Conservation (phyloP, 495 filamentous ascomycete species). For the Xylaria telfairii region DNA sequence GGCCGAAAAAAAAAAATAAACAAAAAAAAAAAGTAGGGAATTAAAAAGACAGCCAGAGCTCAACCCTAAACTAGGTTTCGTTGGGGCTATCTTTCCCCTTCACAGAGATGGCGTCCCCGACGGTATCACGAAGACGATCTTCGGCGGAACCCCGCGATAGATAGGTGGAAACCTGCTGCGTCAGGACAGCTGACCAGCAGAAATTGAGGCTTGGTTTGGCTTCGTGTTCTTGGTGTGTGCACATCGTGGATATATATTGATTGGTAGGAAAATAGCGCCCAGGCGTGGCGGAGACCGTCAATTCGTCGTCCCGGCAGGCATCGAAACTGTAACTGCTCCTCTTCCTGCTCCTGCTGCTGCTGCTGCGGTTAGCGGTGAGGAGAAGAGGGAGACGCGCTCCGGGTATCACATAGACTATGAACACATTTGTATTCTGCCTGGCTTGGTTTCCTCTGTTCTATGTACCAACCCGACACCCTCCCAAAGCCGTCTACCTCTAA, state of each 20-base stretch:
- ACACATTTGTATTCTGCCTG: constrained; percentile 19
- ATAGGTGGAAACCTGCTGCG: neutral
- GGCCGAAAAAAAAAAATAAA: neutral
- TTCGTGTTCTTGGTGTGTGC: constrained; percentile 4
- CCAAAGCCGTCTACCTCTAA: constrained; percentile 16
- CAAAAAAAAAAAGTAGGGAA: neutral
- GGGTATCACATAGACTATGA: constrained; percentile 3
- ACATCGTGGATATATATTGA: constrained; percentile 7
- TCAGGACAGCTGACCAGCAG: constrained; percentile 6
- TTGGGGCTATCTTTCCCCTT: neutral
- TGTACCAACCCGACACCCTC: neutral
- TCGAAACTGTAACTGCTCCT: constrained; percentile 11
- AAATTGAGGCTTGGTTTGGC: constrained; percentile 5
- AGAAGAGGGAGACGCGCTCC: neutral
- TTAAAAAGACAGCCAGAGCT: neutral
- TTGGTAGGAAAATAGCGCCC: constrained; percentile 15
- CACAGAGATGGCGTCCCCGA: neutral
- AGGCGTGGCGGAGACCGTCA: neutral
- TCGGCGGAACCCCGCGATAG: neutral
- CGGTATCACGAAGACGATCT: neutral
- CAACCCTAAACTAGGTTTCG: neutral
- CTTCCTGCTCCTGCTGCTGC: no score
- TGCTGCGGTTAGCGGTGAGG: neutral
- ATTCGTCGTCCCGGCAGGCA: constrained; percentile 15
- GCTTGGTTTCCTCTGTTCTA: constrained; percentile 12